These are phyloP conservation scores for Amanita subjunquillea DNA, from an alignment of 768 basidiomycete species.

Conservation along the genomic window DNA sequence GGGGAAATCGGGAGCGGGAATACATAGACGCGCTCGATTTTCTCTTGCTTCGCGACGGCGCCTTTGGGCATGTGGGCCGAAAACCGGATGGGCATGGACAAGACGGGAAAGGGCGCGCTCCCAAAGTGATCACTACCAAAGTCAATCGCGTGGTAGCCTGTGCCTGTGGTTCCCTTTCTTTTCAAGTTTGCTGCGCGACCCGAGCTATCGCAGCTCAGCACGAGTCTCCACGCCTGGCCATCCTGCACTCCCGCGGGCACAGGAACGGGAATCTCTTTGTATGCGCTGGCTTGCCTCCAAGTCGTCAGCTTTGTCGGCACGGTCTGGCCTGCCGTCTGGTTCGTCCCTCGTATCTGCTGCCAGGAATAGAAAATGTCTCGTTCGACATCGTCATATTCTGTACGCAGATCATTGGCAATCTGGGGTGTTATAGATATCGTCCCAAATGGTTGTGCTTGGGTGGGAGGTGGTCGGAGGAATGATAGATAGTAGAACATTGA, in stretches of 20 bases:
- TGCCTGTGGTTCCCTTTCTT: constrained; percentile 9
- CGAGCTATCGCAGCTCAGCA: constrained; percentile 31
- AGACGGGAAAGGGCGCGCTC: constrained; percentile 42
- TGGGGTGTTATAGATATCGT: constrained; percentile 66
- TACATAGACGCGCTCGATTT: constrained; percentile 47
- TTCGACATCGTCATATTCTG: constrained; percentile 47
- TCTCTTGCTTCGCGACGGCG: constrained; percentile 49
- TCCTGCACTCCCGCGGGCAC: constrained; percentile 41
- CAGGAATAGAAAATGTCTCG: constrained; percentile 69
- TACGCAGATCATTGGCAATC: constrained; percentile 83
- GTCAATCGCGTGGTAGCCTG: constrained; percentile 19
- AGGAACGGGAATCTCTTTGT: constrained; percentile 65
- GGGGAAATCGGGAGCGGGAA: not conserved
- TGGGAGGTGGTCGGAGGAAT: constrained; percentile 80
- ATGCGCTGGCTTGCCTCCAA: constrained; percentile 57
- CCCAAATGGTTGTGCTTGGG: constrained; percentile 29
- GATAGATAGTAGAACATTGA: constrained; percentile 79
- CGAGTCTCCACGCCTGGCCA: constrained; percentile 57
- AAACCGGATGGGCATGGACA: constrained; percentile 56
- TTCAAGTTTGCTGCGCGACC: not conserved
- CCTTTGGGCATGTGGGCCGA: constrained; percentile 18
- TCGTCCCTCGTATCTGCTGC: constrained; percentile 18
- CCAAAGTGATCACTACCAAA: constrained; percentile 35
- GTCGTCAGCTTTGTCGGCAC: constrained; percentile 60
- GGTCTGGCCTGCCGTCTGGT: constrained; percentile 15